Conservation (phyloP, 2,329 filamentous ascomycete genomes). For the Penicillium polonicum region DNA sequence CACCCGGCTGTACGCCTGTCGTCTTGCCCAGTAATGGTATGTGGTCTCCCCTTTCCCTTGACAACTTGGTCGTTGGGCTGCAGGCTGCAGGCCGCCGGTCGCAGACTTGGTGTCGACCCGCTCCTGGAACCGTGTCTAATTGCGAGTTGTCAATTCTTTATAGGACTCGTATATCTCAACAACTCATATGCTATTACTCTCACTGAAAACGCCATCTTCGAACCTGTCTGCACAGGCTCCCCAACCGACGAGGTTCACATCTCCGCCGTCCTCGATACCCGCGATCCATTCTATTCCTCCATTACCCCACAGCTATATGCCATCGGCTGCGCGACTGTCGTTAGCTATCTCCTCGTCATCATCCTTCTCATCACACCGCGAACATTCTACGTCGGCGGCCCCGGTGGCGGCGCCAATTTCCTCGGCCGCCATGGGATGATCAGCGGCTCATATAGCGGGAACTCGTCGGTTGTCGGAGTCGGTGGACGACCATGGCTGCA, state of each 20-base stretch:
- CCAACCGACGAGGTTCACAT: conserved; percentile 35
- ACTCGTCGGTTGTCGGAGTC: conserved; percentile 72
- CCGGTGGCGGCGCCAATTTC: conserved; percentile 65
- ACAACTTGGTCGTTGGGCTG: neutral
- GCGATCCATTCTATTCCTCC: conserved; percentile 89
- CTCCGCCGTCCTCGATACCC: conserved; percentile 62
- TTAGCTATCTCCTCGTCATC: conserved; percentile 87
- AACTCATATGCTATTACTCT: conserved; percentile 46
- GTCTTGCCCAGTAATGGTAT: conserved; percentile 59
- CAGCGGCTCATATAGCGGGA: conserved; percentile 67
- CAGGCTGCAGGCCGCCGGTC: neutral
- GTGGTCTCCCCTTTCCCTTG: conserved; percentile 10
- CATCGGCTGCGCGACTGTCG: conserved; percentile 84
- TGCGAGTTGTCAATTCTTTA: neutral
- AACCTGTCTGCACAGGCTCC: conserved; percentile 49
- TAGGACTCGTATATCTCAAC: conserved; percentile 45
- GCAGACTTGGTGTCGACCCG: neutral
- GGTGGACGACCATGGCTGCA: conserved; percentile 93
- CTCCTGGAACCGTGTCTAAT: neutral
- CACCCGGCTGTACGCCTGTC: conserved; percentile 60
- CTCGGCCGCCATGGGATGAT: conserved; percentile 81
- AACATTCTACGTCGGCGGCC: conserved; percentile 82
- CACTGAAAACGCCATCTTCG: conserved; percentile 50
- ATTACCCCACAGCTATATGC: conserved; percentile 92
- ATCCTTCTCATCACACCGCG: conserved; percentile 94